Base-by-base conservation (phyloP, 257 asterid genomes). In the Henckelia pumila region DNA sequence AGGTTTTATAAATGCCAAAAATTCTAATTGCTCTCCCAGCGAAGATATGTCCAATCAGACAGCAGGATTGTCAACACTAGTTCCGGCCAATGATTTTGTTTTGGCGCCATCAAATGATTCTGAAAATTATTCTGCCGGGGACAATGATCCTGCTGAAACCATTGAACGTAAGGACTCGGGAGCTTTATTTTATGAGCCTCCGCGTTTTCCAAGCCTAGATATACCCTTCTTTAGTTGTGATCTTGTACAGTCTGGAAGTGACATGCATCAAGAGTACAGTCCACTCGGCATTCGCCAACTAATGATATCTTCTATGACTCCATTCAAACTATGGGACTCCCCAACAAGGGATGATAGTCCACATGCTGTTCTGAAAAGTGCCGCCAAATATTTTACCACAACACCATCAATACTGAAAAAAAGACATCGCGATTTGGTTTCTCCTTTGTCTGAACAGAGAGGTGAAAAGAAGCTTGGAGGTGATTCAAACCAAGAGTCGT, bases 261-360 rank as follows among this genome's bases (percentile, higher is more conserved):
- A 88, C 67, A 78, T 85, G 86, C 89, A 84, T 77, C 97, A 88
- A 78, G 99, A 93, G 63, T 93, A 77, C 78, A 93, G 99, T 71
- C 99, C 99, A 65, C 90, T 93, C 59, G 99, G 99, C 64, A 93
- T 91, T 64, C 95, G 97, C 62, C 96, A 90, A 81, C 80, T 93
- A 81, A 85, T 91, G 97, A 79, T 81, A 77, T 85, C 95, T 70
- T 86, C 97, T 44, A 71, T 82, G 81, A 80, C 92, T 52, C 96
- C 98, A 57, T 80, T 75, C 67, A 90, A 86, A 69, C 73, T 85
- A 70, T 88, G 99, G 96, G 99, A 88, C 75, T 93, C 97, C 23
- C 97, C 97, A n/a, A 81, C 88, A 29, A 77, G 92, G 77, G 89
- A 93, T 66, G 82, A 74, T 67, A 88, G 92, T 69, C 94, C 96